Evolutionary conservation across 306 rosid genomes (phyloP), one percentile per base, ranked within the genome.

Genomic region (Datisca glomerata): DNA sequence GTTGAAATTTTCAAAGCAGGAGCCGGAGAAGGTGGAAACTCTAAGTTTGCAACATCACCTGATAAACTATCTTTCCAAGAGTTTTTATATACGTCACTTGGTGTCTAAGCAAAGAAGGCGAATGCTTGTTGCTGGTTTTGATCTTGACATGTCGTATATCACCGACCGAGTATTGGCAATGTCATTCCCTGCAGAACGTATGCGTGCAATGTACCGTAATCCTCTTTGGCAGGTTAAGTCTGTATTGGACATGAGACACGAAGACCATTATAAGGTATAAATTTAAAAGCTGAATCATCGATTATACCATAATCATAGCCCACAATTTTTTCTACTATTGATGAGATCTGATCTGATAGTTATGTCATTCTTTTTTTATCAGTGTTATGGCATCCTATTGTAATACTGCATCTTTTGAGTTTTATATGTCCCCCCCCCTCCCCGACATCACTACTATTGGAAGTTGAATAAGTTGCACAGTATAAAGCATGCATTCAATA

Each of bases 201-300:
- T 89, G 93, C 74, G 93, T 43, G 95, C 98, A 20, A 23, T 89
- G 86, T 84, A 66, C 47, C 79, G 95, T 41, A 89, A 84, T 65
- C 98, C 98, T 53, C 83, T 89, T 7, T 84, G 98, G 98, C 98
- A 89, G 65, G 95, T 89, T 45, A 84, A 89, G 71, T 72, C 93
- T 56, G 95, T 89, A 39, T 69, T 89, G 48, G 95, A 89, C 52
- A 78, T 66, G 86, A 75, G 83, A 65, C 98, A 89, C 60, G 12
- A 63, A 9, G 95, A 60, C 0, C 81, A 80, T 52, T 84, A 84
- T 64, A 89, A 80, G 95, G 98, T 79, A 51, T 16, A 18, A 6
- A 43, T 22, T 41, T 68, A 23, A 60, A 51, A 23, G n/a, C 51
- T 24, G 28, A 19, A 33, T 29, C 39, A 51, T 56, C 12, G 6